phyloP scores from a whole-genome alignment of 306 rosid species.

The Morella rubra region DNA sequence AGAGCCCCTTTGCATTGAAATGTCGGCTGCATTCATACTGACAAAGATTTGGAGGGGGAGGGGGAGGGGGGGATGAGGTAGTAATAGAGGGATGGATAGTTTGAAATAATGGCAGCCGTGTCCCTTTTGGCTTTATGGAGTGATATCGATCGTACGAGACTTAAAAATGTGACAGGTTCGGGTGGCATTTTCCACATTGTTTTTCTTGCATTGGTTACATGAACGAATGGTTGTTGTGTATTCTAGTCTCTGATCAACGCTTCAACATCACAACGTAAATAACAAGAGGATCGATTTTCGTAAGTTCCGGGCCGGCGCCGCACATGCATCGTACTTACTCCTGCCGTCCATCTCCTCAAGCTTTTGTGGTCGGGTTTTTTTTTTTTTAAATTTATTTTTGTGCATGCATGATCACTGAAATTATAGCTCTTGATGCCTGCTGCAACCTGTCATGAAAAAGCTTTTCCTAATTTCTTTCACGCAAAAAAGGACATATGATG shows the following conservation, averaged over 20 bases:
- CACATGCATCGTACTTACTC: neutral
- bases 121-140: no score
- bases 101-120: no score
- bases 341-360: neutral
- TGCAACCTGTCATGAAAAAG: no score
- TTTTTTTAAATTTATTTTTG: neutral
- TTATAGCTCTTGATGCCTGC: no score
- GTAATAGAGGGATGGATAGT: neutral
- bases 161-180: neutral
- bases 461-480: no score
- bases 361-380: neutral
- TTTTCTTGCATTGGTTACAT: neutral
- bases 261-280: neutral
- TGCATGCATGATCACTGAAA: no score
- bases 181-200: conserved; percentile 3
- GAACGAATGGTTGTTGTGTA: neutral
- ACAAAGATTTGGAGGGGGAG: neutral
- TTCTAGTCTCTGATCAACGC: no score
- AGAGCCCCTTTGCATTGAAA: neutral
- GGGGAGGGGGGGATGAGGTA: neutral
- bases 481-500: no score
- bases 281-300: neutral
- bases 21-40: neutral
- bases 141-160: no score
- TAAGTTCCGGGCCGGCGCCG: neutral